A percentile compares a stretch with the other conserved stretches of the same genome.
Evolutionary conservation across 1,284 basidiomycete genomes (phyloP).

Genomic region (Lentinus polychrous): DNA sequence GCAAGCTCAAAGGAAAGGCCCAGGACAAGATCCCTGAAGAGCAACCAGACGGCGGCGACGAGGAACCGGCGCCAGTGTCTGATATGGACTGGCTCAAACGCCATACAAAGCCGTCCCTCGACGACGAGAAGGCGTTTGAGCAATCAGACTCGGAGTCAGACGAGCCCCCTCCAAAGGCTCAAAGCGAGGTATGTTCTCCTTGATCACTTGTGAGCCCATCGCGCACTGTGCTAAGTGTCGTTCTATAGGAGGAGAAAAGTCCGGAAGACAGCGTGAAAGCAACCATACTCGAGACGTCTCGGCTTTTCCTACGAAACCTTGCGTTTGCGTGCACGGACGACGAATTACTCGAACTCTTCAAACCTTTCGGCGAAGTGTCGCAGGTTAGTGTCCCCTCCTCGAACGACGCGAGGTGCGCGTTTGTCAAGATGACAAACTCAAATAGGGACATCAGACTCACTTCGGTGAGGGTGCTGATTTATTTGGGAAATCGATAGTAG

Average conservation of each 20-base stretch:
- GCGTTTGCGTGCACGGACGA: constrained; percentile 77
- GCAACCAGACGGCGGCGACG: constrained; percentile 15
- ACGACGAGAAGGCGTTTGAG: constrained; percentile 47
- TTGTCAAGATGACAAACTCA: constrained; percentile 2
- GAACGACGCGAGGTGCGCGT: not conserved
- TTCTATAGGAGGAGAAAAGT: constrained; percentile 10
- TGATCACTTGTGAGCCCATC: no score
- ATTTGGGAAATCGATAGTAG: not conserved
- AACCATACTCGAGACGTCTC: constrained; percentile 71
- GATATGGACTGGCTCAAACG: constrained; percentile 75
- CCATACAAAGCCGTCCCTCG: constrained; percentile 49
- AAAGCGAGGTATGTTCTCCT: constrained; percentile 4
- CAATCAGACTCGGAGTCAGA: constrained; percentile 54
- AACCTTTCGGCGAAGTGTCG: constrained; percentile 63
- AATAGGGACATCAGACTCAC: constrained; percentile 7
- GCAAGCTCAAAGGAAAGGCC: constrained; percentile 5
- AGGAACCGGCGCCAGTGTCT: constrained; percentile 31
- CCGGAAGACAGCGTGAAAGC: constrained; percentile 41
- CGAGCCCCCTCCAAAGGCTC: constrained; percentile 12
- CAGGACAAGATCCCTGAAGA: constrained; percentile 24
- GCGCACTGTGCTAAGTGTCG: not conserved
- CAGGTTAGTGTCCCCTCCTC: constrained; percentile 46
- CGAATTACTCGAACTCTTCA: constrained; percentile 69
- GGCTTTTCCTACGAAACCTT: constrained; percentile 90
- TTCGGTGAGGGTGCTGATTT: constrained; percentile 1